Evolutionary conservation across 2,329 filamentous ascomycete genomes (phyloP).

Genomic region (Ciborinia camelliae): DNA sequence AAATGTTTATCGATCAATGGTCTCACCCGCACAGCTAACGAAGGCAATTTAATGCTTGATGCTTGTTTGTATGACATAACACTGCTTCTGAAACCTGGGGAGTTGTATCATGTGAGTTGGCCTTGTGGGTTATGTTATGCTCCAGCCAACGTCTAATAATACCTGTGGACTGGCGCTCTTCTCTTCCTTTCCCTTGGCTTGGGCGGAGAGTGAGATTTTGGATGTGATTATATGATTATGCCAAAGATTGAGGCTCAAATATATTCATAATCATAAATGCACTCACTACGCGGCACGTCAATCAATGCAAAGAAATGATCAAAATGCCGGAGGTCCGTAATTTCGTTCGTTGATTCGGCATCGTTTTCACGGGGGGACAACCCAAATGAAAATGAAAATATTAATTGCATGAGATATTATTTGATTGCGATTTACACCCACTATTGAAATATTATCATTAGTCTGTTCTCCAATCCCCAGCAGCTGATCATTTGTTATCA

Average conservation of each 20-base stretch:
- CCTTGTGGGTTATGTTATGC: neutral
- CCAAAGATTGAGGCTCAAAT: neutral
- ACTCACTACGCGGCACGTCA: neutral
- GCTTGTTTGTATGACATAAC: constrained; percentile 5
- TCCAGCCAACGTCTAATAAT: too few relatives aligned
- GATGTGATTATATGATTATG: neutral
- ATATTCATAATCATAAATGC: neutral
- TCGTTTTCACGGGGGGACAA: too few relatives aligned
- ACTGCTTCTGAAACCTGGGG: neutral
- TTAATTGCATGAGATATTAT: too few relatives aligned
- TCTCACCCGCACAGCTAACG: constrained; percentile 6
- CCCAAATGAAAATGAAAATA: too few relatives aligned
- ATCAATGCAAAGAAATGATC: neutral
- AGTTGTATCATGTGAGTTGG: constrained; percentile 3
- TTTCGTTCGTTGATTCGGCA: too few relatives aligned
- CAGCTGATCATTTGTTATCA: neutral
- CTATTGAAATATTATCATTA: neutral
- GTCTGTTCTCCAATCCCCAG: neutral
- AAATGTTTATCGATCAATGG: neutral
- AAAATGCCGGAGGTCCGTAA: neutral
- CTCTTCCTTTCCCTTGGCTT: neutral
- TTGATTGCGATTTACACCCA: neutral
- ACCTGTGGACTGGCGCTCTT: neutral
- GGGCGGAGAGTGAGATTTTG: neutral
- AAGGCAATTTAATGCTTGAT: constrained; percentile 2